Conservation (phyloP, 257 asterid genomes). For the Haberlea rhodopensis region DNA sequence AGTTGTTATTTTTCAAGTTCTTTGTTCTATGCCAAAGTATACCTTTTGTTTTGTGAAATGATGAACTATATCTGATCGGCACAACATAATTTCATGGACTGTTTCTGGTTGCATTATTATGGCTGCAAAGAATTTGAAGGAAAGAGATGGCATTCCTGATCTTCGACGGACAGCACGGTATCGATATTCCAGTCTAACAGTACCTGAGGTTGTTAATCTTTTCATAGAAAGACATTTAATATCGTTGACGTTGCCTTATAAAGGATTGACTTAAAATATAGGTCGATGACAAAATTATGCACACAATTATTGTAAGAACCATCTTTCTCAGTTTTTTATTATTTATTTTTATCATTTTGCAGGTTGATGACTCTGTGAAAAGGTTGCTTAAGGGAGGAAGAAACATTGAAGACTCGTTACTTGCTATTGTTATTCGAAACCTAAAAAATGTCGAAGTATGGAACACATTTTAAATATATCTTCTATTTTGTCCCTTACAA, state of each 20-base stretch:
- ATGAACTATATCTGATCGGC: slow-evolving; percentile 8
- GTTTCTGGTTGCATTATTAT: slow-evolving; percentile 29
- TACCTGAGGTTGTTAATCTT: slow-evolving; percentile 65
- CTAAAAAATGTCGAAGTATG: slow-evolving; percentile 84
- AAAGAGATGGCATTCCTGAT: slow-evolving; percentile 93
- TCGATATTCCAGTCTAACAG: slow-evolving; percentile 63
- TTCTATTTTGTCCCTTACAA: slow-evolving; percentile 1
- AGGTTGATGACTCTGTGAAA: slow-evolving; percentile 66
- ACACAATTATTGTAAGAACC: background rate
- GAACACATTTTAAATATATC: slow-evolving; percentile 6
- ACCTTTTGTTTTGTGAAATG: background rate
- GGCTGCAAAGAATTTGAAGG: slow-evolving; percentile 70
- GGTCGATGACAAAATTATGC: background rate
- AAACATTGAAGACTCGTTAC: slow-evolving; percentile 66
- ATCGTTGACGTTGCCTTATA: background rate
- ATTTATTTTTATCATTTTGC: slow-evolving; percentile 23
- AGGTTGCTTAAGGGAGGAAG: slow-evolving; percentile 68
- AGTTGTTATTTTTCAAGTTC: slow-evolving; percentile 1
- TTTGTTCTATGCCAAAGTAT: background rate
- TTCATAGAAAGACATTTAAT: slow-evolving; percentile 14
- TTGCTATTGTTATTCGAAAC: slow-evolving; percentile 80
- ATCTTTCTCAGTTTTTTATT: background rate
- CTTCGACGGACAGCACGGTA: slow-evolving; percentile 80
- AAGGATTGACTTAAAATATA: background rate
- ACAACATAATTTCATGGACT: slow-evolving; percentile 15